Evolutionary conservation across 805 yeast genomes (phyloP), one percentile per base, ranked within the genome.

Genomic region (Scheffersomyces lignosus): DNA sequence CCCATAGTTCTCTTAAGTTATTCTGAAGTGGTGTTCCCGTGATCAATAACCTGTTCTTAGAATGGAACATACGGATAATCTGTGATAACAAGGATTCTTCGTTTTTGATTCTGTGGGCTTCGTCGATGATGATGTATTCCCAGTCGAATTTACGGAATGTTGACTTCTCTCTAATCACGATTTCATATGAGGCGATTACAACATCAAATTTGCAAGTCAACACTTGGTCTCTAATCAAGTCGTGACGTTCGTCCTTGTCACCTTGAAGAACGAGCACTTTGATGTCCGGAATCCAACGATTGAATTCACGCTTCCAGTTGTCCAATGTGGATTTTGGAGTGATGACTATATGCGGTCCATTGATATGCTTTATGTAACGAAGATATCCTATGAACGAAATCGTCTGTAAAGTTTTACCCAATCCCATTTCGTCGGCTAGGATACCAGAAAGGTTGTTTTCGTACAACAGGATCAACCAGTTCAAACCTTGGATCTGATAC

Each of bases 11-110:
- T 52, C 82, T 88, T 34, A 85, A 60, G 50, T 85, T 85, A 52
- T 85, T 85, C 57, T 85, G 93, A 41, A 85, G 64, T 6, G 93
- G 93, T 1, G 93, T 85, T 60, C 93, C 93, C 0, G 93, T 85
- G 37, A 85, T 83, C 38, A 85, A 66, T 41, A 85, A 62, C 51
- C 93, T 70, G 55, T 83, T 82, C 33, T 73, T 76, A 1, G 88
- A 81, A 44, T 81, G 79, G 53, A 84, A 83, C 64, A 82, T 71
- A 51, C 93, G 68, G 32, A 84, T 78, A 35, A 84, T 85, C 52
- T 84, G 91, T 0, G 89, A 81, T 31, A 84, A 61, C 57, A 81
- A 60, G 2, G 83, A 75, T 51, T 81, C 85, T 51, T 85, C 93
- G 55, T 85, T 85, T 51, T 85, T 85, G 47, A 85, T 80, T 64